A percentile compares a stretch with the other conserved stretches of the same genome.
Conservation (phyloP, 2,329 filamentous ascomycete genomes). For the Ophiostoma piceae region DNA sequence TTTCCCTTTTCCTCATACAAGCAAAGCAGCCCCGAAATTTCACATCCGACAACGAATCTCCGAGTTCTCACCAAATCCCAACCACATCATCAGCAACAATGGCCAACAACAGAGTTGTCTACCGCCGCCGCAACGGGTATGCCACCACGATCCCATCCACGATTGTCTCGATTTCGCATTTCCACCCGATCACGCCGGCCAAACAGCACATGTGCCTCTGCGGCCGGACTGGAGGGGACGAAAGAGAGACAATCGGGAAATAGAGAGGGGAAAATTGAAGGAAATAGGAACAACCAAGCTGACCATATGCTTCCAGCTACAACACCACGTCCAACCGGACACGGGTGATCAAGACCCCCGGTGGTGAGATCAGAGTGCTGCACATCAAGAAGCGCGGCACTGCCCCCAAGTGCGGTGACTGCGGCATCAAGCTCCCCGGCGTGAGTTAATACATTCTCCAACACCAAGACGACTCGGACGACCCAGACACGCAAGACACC, state of each 20-base stretch:
- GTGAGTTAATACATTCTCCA: slow-evolving; percentile 54
- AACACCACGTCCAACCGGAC: slow-evolving; percentile 98
- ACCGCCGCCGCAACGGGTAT: slow-evolving; percentile 77
- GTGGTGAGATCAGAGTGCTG: slow-evolving; percentile 89
- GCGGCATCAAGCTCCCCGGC: slow-evolving; percentile 92
- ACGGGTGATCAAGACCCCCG: slow-evolving; percentile 91
- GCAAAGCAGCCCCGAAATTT: slow-evolving; percentile 19
- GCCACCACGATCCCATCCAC: slow-evolving; percentile 36
- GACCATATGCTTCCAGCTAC: slow-evolving; percentile 58
- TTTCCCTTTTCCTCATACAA: slow-evolving; percentile 19
- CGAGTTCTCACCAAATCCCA: slow-evolving; percentile 25
- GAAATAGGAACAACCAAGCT: slow-evolving; percentile 1
- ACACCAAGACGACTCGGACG: not conserved
- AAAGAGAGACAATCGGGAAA: not conserved
- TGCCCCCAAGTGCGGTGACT: slow-evolving; percentile 98
- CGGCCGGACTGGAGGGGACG: not conserved
- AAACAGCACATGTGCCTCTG: not conserved
- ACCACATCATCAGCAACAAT: slow-evolving; percentile 47
- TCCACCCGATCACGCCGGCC: not conserved
- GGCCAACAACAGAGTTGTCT: slow-evolving; percentile 56
- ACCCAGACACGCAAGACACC: not conserved
- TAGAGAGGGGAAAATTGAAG: not conserved
- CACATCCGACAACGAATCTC: slow-evolving; percentile 12
- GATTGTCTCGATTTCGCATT: not conserved
- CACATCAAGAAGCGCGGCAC: slow-evolving; percentile 99